phyloP scores from a whole-genome alignment of 2,329 filamentous ascomycete genomes.

The Fusarium luffae region DNA sequence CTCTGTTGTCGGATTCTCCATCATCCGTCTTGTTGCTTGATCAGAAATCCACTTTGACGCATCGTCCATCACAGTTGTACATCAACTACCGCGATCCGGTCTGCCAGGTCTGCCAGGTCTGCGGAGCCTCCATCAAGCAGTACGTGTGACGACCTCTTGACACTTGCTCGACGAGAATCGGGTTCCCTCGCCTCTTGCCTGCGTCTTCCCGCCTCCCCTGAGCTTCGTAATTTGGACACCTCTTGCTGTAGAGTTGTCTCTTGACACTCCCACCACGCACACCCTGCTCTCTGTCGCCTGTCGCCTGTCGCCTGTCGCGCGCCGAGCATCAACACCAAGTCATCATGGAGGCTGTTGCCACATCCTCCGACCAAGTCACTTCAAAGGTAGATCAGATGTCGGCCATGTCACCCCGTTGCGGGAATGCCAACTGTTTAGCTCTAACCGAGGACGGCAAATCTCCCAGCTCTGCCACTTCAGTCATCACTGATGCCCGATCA shows the following conservation, averaged over 20 bases:
- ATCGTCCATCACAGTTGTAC: slow-evolving; percentile 25
- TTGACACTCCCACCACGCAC: slow-evolving; percentile 29
- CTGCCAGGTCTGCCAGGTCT: slow-evolving; percentile 2
- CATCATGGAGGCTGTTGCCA: slow-evolving; percentile 43
- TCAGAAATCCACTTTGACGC: slow-evolving; percentile 23
- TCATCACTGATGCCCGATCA: slow-evolving; percentile 49
- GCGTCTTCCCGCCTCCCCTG: slow-evolving; percentile 19
- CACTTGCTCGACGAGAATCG: slow-evolving; percentile 31
- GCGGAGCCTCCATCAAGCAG: slow-evolving; percentile 33
- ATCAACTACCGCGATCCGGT: slow-evolving; percentile 13
- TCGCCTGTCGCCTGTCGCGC: slow-evolving; percentile 36
- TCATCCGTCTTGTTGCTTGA: slow-evolving; percentile 13
- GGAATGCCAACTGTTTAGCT: slow-evolving; percentile 28
- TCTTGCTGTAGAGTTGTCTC: slow-evolving; percentile 8
- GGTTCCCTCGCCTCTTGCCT: slow-evolving; percentile 21
- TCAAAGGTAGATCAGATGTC: slow-evolving; percentile 50
- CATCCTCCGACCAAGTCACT: slow-evolving; percentile 49
- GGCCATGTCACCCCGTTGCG: slow-evolving; percentile 35
- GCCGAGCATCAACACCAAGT: slow-evolving; percentile 27
- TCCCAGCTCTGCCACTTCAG: slow-evolving; percentile 37
- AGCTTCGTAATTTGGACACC: slow-evolving; percentile 9
- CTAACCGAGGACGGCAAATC: slow-evolving; percentile 23
- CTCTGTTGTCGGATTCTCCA: slow-evolving; percentile 8
- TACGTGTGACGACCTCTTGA: slow-evolving; percentile 35
- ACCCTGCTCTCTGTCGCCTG: slow-evolving; percentile 31